phyloP scores from a whole-genome alignment of 2,329 filamentous ascomycete genomes.

The Leptosphaerulina australis region DNA sequence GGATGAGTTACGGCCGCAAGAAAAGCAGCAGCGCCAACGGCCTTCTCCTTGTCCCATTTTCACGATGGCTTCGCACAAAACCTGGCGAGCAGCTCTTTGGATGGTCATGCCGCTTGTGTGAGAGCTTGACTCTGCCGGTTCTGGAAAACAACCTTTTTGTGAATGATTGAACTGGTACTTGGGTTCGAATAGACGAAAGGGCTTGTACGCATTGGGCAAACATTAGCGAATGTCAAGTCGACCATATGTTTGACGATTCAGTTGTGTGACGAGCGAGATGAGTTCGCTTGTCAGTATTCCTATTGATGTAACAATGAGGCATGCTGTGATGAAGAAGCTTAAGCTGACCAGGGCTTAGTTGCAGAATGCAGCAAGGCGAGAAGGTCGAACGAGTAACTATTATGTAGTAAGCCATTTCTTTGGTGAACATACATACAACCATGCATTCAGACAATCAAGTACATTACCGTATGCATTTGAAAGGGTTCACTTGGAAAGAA shows the following conservation, averaged over 20 bases:
- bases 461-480: no score
- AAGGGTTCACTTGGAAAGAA: no score
- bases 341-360: no score
- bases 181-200: slow-evolving; percentile 2
- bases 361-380: no score
- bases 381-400: no score
- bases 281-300: not conserved
- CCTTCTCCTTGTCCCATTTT: not conserved
- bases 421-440: no score
- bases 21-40: not conserved
- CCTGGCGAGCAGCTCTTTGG: not conserved
- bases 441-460: no score
- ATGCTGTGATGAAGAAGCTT: not conserved
- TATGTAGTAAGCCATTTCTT: no score
- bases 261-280: not conserved
- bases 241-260: not conserved
- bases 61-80: not conserved
- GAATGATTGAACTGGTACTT: not conserved
- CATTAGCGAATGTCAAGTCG: slow-evolving; percentile 15
- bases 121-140: not conserved
- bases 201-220: slow-evolving; percentile 22
- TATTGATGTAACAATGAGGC: slow-evolving; percentile 4
- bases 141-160: not conserved
- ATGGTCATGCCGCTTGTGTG: not conserved
- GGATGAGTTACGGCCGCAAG: slow-evolving; percentile 7